Evolutionary conservation across 805 yeast genomes (phyloP).

Genomic region (Sugiyamaella smithiae): DNA sequence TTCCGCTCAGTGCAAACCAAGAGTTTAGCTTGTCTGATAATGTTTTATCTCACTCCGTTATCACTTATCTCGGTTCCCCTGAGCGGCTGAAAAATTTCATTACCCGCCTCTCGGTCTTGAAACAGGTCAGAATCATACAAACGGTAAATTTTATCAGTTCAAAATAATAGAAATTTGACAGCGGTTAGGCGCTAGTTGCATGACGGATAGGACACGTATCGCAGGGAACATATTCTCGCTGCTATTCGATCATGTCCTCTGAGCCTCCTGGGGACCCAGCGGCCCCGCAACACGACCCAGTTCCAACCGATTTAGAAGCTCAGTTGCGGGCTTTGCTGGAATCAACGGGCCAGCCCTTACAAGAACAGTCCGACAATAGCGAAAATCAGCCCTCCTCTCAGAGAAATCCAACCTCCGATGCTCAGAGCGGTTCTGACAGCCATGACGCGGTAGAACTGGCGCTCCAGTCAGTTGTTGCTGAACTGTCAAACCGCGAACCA

Average conservation of each 20-base stretch:
- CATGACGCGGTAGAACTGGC: slow-evolving; percentile 1
- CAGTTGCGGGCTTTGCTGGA: not conserved
- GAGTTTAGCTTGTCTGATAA: no score
- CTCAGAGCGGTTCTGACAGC: not conserved
- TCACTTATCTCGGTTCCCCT: no score
- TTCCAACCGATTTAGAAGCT: slow-evolving; percentile 1
- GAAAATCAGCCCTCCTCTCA: no score
- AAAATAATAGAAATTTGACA: not conserved
- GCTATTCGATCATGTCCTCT: not conserved
- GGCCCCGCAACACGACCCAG: not conserved
- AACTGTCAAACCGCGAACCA: not conserved
- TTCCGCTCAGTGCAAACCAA: no score
- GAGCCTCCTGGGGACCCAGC: not conserved
- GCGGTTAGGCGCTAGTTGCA: not conserved
- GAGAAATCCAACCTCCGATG: not conserved
- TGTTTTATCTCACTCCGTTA: no score
- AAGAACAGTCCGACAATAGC: no score
- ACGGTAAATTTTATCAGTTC: not conserved
- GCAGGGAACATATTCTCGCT: not conserved
- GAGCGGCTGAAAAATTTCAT: slow-evolving; percentile 7
- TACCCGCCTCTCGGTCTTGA: slow-evolving; percentile 1
- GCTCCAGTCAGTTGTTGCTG: slow-evolving; percentile 2
- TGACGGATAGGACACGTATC: not conserved
- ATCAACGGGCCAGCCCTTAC: no score
- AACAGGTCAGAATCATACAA: not conserved